A percentile compares a stretch with the other conserved stretches of the same genome.
phyloP scores from a whole-genome alignment of 2,329 filamentous ascomycete genomes.

The Botrytis medusae region DNA sequence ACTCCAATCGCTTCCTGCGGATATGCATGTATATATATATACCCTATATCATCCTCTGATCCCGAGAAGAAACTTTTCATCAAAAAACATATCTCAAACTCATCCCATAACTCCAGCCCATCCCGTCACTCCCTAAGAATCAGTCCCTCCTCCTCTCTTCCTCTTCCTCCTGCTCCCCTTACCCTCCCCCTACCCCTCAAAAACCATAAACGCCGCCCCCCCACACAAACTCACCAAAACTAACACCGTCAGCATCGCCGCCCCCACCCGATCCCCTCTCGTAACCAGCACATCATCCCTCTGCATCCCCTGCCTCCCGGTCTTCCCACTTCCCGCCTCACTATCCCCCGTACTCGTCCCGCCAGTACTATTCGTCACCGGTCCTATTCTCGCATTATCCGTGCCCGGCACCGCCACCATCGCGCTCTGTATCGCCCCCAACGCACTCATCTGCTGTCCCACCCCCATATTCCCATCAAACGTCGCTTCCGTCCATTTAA shows the following conservation, averaged over 20 bases:
- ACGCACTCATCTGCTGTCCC: slow-evolving; percentile 69
- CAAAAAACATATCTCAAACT: neutral
- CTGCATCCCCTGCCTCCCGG: neutral
- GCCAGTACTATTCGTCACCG: slow-evolving; percentile 40
- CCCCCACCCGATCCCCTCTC: slow-evolving; percentile 45
- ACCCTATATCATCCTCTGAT: neutral
- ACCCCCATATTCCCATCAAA: slow-evolving; percentile 61
- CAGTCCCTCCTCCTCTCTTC: no score
- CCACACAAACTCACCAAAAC: slow-evolving; percentile 32
- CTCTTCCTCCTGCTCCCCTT: fast-evolving
- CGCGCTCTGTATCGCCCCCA: slow-evolving; percentile 57
- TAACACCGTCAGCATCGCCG: slow-evolving; percentile 45
- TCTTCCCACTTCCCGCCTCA: slow-evolving; percentile 18
- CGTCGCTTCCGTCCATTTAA: slow-evolving; percentile 55
- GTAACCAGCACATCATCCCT: slow-evolving; percentile 31
- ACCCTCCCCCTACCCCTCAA: neutral
- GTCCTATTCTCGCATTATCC: slow-evolving; percentile 33
- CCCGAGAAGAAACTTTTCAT: neutral
- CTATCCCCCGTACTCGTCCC: slow-evolving; percentile 43
- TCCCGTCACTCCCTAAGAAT: no score
- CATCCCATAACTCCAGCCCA: neutral
- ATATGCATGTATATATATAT: neutral
- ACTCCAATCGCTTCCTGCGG: neutral
- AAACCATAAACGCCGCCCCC: slow-evolving; percentile 26
- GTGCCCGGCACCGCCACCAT: slow-evolving; percentile 38